A percentile compares a stretch with the other conserved stretches of the same genome.
Conservation (phyloP, 768 basidiomycete genomes). For the Rhodotorula paludigena region DNA sequence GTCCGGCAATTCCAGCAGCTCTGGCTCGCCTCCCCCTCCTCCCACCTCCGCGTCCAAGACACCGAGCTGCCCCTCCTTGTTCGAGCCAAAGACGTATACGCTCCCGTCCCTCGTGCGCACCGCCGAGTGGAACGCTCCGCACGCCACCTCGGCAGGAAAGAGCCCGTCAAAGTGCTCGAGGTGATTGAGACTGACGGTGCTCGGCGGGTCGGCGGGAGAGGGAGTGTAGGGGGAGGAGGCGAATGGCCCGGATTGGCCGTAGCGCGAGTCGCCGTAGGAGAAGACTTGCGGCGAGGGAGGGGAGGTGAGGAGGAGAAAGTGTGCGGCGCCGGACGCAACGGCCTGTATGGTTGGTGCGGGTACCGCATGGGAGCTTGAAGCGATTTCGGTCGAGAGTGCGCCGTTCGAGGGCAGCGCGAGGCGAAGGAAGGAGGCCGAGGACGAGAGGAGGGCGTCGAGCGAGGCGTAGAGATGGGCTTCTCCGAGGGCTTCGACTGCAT, state of each 20-base stretch:
- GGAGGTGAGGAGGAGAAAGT: constrained; percentile 26
- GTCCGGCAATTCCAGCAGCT: constrained; percentile 2
- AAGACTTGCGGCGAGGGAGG: neutral
- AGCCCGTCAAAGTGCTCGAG: constrained; percentile 30
- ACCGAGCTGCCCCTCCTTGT: constrained; percentile 15
- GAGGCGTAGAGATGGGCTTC: too few species aligned
- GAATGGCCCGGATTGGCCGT: constrained; percentile 22
- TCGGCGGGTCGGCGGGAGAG: too few species aligned
- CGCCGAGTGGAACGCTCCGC: constrained; percentile 27
- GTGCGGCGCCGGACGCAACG: constrained; percentile 16
- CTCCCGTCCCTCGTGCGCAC: constrained; percentile 4
- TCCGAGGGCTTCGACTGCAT: too few species aligned
- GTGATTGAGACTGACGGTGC: neutral
- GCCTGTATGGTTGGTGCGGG: neutral
- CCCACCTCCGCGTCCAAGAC: neutral
- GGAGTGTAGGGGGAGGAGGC: neutral
- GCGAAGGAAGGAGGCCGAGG: too few species aligned
- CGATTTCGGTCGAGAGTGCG: too few species aligned
- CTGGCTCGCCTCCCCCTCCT: constrained; percentile 19
- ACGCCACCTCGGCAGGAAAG: neutral
- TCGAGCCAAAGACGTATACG: constrained; percentile 16
- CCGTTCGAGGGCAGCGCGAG: too few species aligned
- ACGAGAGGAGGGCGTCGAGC: too few species aligned
- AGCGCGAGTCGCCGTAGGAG: constrained; percentile 29
- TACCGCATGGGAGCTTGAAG: neutral